Percentiles rank a stretch among this genome's conserved stretches.
Conservation (phyloP, 371 early-diverging fungal species). For the Caulochytrium protostelioides region DNA sequence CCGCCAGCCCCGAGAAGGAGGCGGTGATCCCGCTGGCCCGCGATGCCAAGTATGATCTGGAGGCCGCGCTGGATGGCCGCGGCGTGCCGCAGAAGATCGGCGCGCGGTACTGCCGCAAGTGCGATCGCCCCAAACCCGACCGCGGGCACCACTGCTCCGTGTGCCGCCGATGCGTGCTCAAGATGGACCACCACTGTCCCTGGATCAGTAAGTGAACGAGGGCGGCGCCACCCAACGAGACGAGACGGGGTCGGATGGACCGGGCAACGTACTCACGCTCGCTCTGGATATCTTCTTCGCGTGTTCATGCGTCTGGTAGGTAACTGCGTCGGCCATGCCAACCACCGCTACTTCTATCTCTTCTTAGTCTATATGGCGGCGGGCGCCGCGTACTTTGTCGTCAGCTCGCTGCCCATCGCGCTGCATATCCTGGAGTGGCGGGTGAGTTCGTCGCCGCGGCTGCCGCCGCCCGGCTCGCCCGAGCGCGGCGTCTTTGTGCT, state of each 20-base stretch:
- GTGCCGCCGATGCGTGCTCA: not conserved
- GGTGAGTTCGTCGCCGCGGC: constrained; percentile 3
- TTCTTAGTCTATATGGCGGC: constrained; percentile 45
- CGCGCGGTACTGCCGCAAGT: not conserved
- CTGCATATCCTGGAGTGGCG: not conserved
- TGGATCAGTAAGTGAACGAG: constrained; percentile 10
- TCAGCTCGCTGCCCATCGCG: constrained; percentile 13
- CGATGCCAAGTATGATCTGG: too few relatives aligned
- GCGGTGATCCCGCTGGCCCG: too few relatives aligned
- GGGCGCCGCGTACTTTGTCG: constrained; percentile 37
- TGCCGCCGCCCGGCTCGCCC: constrained; percentile 2
- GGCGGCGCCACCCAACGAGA: too few relatives aligned
- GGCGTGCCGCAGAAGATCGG: too few relatives aligned
- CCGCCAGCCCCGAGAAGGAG: too few relatives aligned
- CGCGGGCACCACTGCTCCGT: constrained; percentile 69
- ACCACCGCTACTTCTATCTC: constrained; percentile 59
- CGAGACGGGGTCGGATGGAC: too few relatives aligned
- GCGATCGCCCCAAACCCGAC: constrained; percentile 46
- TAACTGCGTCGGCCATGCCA: constrained; percentile 56
- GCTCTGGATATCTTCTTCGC: not conserved
- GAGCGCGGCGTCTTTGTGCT: constrained; percentile 6
- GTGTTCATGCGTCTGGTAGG: constrained; percentile 45
- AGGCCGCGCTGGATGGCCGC: too few relatives aligned
- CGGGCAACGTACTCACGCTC: too few relatives aligned
- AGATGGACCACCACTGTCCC: constrained; percentile 9